Base-by-base conservation (phyloP, 768 basidiomycete species). In the Rhizopogon rudus region DNA sequence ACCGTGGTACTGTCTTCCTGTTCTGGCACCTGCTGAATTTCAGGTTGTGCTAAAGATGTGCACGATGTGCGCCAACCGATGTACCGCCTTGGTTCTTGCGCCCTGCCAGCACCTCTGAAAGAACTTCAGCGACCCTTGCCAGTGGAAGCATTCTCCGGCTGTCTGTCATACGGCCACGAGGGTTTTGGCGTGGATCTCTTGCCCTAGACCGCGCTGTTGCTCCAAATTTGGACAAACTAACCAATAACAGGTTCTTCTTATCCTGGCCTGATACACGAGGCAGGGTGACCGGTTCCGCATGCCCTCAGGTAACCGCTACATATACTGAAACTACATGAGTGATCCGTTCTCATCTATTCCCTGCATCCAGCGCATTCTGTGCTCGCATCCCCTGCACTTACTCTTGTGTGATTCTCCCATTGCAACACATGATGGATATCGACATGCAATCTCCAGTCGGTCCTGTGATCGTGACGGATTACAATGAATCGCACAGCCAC, bases 401-500 rank as follows among this genome's bases (percentile, higher is more conserved):
- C 53, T 28, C 44, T 29, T 14, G 42, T 31, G 42, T 39, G 20
- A 31, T 42, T 48, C 55, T 40, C 22, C 35, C 1, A 59, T 13
- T 33, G 6, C 41, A 29, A 39, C 42, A 28, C 51, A 68, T 59
- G 49, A 70, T 71, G 67, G 69, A 70, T 31, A 60, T 70, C 29
- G 70, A 70, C 31, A 71, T 70, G 70, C n/a, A 56, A 39, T 68
- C 70, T 51, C 63, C 66, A n/a, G 43, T 63, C 10, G 66, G 68
- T 35, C 65, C 69, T 7, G 35, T 69, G 59, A 60, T 71, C 43
- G 59, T 60, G 20, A 55, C 61, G 6, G 58, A 53, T 33, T 69
- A 60, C 28, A 51, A 61, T 42, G 60, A 62, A 41, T 57, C 49
- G 17, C 61, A 54, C 35, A 42, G 45, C 29, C 63, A 64, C 40